Evolutionary conservation across 805 yeast species (phyloP).

Genomic region (Naumovozyma dairenensis): DNA sequence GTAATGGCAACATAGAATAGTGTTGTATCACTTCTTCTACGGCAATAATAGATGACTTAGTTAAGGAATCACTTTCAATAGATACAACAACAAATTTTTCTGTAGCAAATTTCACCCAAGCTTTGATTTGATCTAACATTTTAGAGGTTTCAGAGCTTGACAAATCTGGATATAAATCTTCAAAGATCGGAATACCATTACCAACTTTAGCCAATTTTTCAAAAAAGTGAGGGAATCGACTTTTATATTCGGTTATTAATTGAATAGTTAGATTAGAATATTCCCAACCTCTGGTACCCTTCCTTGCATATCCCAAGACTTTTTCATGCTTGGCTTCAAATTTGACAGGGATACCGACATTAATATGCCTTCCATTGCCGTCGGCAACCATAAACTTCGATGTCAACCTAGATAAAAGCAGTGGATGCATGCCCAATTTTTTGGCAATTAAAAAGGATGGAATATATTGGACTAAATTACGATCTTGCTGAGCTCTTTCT

Average conservation of each 20-base stretch:
- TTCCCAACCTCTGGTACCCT: constrained; percentile 64
- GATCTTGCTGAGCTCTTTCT: constrained; percentile 49
- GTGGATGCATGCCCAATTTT: constrained; percentile 44
- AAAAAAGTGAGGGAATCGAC: constrained; percentile 55
- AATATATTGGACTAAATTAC: constrained; percentile 44
- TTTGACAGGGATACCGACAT: constrained; percentile 78
- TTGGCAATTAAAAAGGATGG: constrained; percentile 59
- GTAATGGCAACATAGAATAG: constrained; percentile 36
- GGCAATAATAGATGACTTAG: constrained; percentile 50
- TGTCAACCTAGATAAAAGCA: constrained; percentile 68
- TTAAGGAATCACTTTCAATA: constrained; percentile 68
- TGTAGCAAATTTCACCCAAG: constrained; percentile 42
- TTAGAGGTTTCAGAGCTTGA: constrained; percentile 21
- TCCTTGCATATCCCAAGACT: constrained; percentile 79
- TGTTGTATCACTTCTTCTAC: constrained; percentile 54
- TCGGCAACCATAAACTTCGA: constrained; percentile 57
- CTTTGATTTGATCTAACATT: constrained; percentile 23
- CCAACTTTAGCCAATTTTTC: constrained; percentile 26
- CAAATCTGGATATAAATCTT: constrained; percentile 31
- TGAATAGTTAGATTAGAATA: constrained; percentile 66
- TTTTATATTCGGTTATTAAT: constrained; percentile 51
- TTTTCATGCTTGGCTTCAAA: constrained; percentile 70
- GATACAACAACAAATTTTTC: constrained; percentile 54
- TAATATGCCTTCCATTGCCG: constrained; percentile 40
- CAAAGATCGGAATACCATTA: constrained; percentile 21